Evolutionary conservation across 2,329 filamentous ascomycete genomes (phyloP).

Genomic region (Neurospora sp.): DNA sequence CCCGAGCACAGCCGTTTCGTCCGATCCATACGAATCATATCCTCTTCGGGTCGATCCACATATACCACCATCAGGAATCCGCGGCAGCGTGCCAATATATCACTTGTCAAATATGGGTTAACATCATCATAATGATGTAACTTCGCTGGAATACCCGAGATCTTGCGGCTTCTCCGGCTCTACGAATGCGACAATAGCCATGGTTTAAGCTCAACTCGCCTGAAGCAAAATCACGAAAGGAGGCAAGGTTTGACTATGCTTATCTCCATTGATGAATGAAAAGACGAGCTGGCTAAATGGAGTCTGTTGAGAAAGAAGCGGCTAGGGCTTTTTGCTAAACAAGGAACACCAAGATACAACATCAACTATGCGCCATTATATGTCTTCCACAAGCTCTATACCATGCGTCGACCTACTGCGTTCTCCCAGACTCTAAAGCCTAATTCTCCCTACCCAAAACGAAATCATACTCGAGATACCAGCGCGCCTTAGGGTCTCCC

Average conservation of each 20-base stretch:
- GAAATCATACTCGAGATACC: slow-evolving; percentile 26
- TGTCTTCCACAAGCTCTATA: background rate
- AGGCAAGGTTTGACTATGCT: background rate
- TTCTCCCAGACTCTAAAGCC: slow-evolving; percentile 26
- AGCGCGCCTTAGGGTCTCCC: slow-evolving; percentile 20
- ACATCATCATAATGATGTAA: slow-evolving; percentile 5
- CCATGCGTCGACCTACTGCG: slow-evolving; percentile 50
- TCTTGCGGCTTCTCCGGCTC: background rate
- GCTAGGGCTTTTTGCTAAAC: background rate
- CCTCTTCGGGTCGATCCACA: slow-evolving; percentile 2
- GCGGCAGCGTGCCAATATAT: slow-evolving; percentile 10
- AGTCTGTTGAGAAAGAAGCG: background rate
- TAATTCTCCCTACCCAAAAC: slow-evolving; percentile 21
- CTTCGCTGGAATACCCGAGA: slow-evolving; percentile 3
- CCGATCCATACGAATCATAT: slow-evolving; percentile 13
- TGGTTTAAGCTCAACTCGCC: background rate
- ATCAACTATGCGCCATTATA: background rate
- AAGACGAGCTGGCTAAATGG: background rate
- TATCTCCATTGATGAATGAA: background rate
- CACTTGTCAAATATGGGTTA: slow-evolving; percentile 9
- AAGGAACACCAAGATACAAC: background rate
- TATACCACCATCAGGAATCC: slow-evolving; percentile 4
- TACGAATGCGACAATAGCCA: background rate
- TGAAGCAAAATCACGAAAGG: background rate
- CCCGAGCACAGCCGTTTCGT: slow-evolving; percentile 8